Evolutionary conservation across 768 basidiomycete genomes (phyloP).

Genomic region (Lactifluus subvellereus): DNA sequence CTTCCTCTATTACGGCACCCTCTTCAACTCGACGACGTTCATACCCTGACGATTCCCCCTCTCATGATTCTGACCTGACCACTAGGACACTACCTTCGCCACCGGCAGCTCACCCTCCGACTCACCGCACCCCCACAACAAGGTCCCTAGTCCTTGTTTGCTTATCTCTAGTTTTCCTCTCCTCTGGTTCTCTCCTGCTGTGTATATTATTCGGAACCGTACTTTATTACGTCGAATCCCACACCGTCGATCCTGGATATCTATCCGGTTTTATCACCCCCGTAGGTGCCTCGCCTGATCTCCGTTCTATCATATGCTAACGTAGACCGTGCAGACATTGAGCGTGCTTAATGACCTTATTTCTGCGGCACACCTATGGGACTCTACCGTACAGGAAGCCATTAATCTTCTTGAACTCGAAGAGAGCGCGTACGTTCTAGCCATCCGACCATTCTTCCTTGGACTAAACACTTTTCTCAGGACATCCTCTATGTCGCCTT

Average conservation of each 20-base stretch:
- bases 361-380: conserved; percentile 64
- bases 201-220: conserved; percentile 15
- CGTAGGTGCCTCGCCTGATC: neutral
- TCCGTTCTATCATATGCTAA: neutral
- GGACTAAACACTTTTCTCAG: conserved; percentile 32
- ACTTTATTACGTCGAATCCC: conserved; percentile 16
- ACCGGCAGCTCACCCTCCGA: neutral
- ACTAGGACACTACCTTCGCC: neutral
- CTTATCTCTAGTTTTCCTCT: conserved; percentile 18
- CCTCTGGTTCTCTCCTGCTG: conserved; percentile 13
- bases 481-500: conserved; percentile 43
- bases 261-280: conserved; percentile 11
- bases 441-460: conserved; percentile 7
- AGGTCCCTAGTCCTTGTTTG: conserved; percentile 3
- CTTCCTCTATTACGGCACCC: conserved; percentile 16
- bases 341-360: conserved; percentile 62
- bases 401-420: conserved; percentile 61
- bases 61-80: conserved; percentile 2
- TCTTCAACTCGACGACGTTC: conserved; percentile 16
- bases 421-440: conserved; percentile 51
- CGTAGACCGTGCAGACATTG: conserved; percentile 45
- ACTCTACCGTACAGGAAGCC: conserved; percentile 65
- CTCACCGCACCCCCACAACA: neutral
- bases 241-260: neutral
- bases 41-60: conserved; percentile 1